A percentile compares a stretch with the other conserved stretches of the same genome.
These are phyloP conservation scores for Carex littledalei DNA, from an alignment of 176 grass and related monocot genomes.

Conservation along the genomic window DNA sequence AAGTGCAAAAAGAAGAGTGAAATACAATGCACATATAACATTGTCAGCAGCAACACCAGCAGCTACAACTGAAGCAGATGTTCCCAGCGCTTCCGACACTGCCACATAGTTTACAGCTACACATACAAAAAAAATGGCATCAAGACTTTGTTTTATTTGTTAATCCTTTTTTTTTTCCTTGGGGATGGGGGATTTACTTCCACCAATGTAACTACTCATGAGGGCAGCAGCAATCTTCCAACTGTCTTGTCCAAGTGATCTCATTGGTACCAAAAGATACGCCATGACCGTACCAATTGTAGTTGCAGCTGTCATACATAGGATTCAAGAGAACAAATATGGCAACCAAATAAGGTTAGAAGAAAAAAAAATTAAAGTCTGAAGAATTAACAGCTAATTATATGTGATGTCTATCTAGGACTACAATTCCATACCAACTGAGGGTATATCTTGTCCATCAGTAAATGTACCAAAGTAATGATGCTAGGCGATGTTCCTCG, in stretches of 20 bases:
- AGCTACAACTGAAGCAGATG: constrained; percentile 59
- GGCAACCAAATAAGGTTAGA: neutral
- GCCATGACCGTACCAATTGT: constrained; percentile 53
- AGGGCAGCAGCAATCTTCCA: constrained; percentile 94
- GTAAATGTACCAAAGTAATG: neutral
- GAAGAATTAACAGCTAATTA: neutral
- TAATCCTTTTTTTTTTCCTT: neutral
- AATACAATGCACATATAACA: constrained; percentile 77
- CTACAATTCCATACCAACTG: neutral
- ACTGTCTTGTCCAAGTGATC: constrained; percentile 72
- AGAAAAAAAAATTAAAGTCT: neutral
- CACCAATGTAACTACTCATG: constrained; percentile 95
- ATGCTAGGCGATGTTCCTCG: neutral
- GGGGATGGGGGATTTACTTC: constrained; percentile 35
- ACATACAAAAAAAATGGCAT: neutral
- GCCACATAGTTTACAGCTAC: constrained; percentile 82
- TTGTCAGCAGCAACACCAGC: constrained; percentile 88
- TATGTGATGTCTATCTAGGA: neutral
- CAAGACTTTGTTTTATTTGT: neutral
- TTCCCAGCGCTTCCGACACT: constrained; percentile 50
- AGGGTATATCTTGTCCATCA: neutral
- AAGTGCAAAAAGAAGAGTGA: constrained; percentile 64
- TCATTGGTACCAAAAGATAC: constrained; percentile 68
- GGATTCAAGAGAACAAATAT: neutral
- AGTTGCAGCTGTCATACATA: constrained; percentile 41